Evolutionary conservation across 2,329 filamentous ascomycete species (phyloP).

Genomic region (Verticillium zaregamsianum): DNA sequence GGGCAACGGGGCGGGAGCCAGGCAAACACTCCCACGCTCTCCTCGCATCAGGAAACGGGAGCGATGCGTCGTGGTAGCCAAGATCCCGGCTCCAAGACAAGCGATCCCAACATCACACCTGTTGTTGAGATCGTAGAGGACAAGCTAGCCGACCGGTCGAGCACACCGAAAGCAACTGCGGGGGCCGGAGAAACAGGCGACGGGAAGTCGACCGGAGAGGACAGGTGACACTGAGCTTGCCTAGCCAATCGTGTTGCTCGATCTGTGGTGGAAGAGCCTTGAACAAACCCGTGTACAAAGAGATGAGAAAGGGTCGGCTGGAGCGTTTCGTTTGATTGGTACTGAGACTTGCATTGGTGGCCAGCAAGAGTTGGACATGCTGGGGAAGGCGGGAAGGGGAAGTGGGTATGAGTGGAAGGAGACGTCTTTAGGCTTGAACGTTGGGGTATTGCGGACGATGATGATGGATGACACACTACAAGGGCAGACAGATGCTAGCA

Average conservation of each 20-base stretch:
- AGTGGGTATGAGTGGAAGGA: background rate
- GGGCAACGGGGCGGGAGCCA: conserved; percentile 65
- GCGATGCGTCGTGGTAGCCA: conserved; percentile 44
- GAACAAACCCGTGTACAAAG: background rate
- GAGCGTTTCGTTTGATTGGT: background rate
- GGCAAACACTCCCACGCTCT: conserved; percentile 57
- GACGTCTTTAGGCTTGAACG: background rate
- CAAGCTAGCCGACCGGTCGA: conserved; percentile 22
- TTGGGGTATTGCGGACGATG: background rate
- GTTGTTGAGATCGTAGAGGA: conserved; percentile 33
- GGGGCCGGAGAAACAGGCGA: conserved; percentile 20
- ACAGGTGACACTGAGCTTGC: background rate
- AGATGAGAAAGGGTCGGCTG: background rate
- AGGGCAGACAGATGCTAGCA: background rate
- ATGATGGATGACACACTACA: background rate
- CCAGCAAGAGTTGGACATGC: background rate
- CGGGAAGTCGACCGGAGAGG: background rate
- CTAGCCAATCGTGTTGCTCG: background rate
- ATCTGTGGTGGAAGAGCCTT: background rate
- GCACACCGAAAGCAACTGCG: conserved; percentile 17
- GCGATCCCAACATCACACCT: conserved; percentile 30
- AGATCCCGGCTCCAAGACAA: conserved; percentile 33
- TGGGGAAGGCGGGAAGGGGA: background rate
- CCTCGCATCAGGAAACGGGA: conserved; percentile 45
- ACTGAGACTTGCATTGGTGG: background rate